Evolutionary conservation across 2,329 filamentous ascomycete genomes (phyloP).

Genomic region (Fragosphaeria purpurea): DNA sequence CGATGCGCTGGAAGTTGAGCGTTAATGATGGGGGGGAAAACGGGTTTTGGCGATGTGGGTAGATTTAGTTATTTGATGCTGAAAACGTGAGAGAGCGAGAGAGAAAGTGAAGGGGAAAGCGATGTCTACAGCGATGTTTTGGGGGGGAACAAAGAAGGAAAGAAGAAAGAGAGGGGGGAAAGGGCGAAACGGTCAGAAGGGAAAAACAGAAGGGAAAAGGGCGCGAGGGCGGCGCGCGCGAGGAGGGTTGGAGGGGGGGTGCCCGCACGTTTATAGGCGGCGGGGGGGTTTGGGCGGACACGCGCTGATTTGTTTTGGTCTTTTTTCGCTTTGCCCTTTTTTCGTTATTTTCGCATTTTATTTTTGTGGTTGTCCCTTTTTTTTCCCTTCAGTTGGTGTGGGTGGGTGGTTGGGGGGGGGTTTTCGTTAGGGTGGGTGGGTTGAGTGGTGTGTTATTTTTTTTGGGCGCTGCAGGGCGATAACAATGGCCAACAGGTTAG

Average conservation of each 20-base stretch:
- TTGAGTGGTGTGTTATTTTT: not conserved
- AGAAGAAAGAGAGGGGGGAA: not conserved
- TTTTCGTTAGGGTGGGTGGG: not conserved
- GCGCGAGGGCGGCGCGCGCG: constrained; percentile 2
- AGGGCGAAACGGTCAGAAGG: constrained; percentile 4
- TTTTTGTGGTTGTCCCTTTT: constrained; percentile 1
- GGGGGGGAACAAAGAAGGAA: not conserved
- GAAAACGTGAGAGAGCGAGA: not conserved
- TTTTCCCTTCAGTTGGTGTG: not conserved
- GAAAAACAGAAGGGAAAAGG: not conserved
- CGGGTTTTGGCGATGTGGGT: constrained; percentile 6
- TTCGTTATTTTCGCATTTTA: not conserved
- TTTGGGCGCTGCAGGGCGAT: not conserved
- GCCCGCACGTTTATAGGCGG: constrained; percentile 15
- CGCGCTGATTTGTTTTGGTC: constrained; percentile 16
- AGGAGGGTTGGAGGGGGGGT: constrained; percentile 12
- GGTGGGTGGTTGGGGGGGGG: not conserved
- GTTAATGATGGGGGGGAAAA: no score
- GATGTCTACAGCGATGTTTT: constrained; percentile 1
- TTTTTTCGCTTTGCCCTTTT: constrained; percentile 1
- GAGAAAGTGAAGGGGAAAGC: not conserved
- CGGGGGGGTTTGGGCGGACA: constrained; percentile 11
- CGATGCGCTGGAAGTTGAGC: constrained; percentile 10
- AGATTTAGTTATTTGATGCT: constrained; percentile 9
- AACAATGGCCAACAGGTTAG: no score